Conservation (phyloP, 2,329 filamentous ascomycete genomes). For the Huntiella moniliformis region DNA sequence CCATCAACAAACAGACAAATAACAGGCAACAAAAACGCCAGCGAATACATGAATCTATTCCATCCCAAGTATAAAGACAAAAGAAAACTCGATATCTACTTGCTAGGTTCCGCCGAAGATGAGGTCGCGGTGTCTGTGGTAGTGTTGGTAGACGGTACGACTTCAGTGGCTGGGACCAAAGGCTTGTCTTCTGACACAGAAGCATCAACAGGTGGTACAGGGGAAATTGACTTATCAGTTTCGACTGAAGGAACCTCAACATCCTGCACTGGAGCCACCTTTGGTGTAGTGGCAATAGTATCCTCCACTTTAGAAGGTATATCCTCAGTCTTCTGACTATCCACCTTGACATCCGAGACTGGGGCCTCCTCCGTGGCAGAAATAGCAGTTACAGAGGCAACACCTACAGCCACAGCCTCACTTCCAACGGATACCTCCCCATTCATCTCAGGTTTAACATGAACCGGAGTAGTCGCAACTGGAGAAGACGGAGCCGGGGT, state of each 20-base stretch:
- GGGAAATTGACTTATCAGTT: not conserved
- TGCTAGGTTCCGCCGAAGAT: not conserved
- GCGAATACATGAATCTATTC: slow-evolving; percentile 4
- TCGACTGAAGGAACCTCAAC: not conserved
- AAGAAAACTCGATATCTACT: not conserved
- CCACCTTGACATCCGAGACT: not conserved
- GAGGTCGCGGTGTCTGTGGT: not conserved
- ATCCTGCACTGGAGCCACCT: not conserved
- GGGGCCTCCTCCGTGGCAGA: not conserved
- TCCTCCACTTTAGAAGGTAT: not conserved
- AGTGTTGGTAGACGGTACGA: not conserved
- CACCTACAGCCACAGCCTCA: not conserved
- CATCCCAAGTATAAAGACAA: not conserved
- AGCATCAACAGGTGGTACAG: too few species aligned
- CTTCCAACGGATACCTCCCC: not conserved
- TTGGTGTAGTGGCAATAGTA: not conserved
- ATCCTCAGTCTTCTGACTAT: too few species aligned
- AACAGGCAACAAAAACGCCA: too few species aligned
- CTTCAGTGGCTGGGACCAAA: not conserved
- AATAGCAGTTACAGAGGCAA: not conserved
- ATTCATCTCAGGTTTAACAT: not conserved
- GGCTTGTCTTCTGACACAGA: not conserved
- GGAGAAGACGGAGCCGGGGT: not conserved
- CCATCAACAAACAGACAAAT: too few species aligned
- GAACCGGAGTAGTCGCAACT: not conserved